Evolutionary conservation across 1,284 basidiomycete genomes (phyloP), one percentile per base, ranked within the genome.

Genomic region (Microbotryum violaceum): DNA sequence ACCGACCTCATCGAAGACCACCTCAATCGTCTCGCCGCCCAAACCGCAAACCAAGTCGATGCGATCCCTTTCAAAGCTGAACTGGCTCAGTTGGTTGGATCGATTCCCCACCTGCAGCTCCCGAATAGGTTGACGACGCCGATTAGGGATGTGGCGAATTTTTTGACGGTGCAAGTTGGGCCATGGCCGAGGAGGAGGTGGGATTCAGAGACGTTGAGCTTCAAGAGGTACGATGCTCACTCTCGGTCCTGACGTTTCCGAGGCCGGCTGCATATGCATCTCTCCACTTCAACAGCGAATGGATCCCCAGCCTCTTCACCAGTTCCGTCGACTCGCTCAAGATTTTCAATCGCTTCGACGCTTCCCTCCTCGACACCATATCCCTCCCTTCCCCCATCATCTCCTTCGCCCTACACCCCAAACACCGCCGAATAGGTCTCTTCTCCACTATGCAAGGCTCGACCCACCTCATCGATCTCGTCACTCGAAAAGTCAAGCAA

Each of bases 391-490:
- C 63, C 0, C 64, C 69, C 16, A 62, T 66, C 18, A 63, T 72
- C 7, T 62, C 57, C 12, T 29, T 68, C 25, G 60, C 54, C 14
- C 57, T 66, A 18, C 60, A 67, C 25, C 70, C 69, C 2, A 16
- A 42, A 0, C 47, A 60, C 12, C 42, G 47, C 5, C 59, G 62
- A 14, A 58, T 66, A 48, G 59, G 70, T 25, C 50, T 58, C 9
- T 63, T 62, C 31, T 66, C 55, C 0, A 68, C 64, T 12, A 72
- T 72, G 71, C 68, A 70, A 31, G 71, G 71, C 3, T 27, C 49
- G 1, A 3, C 65, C 6, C 31, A 33, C 7, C 47, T 72, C n/a
- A 37, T 69, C 18, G 69, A 72, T 51, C 58, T 72, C 10, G 58
- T 70, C 16, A 56, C 64, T 25, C 37, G 69, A 18, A 51, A 65